Percentiles rank a stretch among this genome's conserved stretches.
These are phyloP conservation scores for Chenopodium berlandieri DNA, from an alignment of 148 eudicot genomes.

Conservation along the genomic window DNA sequence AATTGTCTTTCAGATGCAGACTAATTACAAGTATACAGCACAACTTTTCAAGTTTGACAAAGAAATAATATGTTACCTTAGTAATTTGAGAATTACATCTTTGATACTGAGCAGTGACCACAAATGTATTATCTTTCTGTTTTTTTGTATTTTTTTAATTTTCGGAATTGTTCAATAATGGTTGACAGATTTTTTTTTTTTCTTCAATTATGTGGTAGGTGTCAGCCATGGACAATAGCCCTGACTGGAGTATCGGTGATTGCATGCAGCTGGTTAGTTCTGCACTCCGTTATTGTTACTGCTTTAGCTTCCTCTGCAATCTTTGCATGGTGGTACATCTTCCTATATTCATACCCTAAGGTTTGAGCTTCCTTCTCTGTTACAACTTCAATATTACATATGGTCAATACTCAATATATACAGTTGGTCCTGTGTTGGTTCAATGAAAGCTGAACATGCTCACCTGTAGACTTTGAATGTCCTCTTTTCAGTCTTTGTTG, in stretches of 20 bases:
- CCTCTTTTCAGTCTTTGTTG: neutral
- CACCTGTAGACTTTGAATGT: neutral
- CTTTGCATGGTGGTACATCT: slow-evolving; percentile 91
- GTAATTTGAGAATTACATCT: neutral
- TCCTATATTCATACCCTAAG: slow-evolving; percentile 92
- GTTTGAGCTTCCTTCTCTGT: slow-evolving; percentile 32
- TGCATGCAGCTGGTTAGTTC: slow-evolving; percentile 69
- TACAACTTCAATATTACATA: neutral
- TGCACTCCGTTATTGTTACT: slow-evolving; percentile 61
- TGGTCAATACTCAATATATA: neutral
- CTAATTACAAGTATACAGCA: neutral
- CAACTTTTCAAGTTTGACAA: neutral
- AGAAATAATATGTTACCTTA: neutral
- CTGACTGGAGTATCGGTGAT: slow-evolving; percentile 63
- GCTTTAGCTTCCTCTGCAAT: slow-evolving; percentile 43
- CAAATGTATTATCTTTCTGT: neutral
- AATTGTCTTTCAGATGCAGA: neutral
- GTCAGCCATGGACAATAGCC: slow-evolving; percentile 94
- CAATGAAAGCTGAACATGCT: neutral
- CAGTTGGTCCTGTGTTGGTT: neutral
- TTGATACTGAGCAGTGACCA: neutral
- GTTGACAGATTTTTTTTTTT: neutral
- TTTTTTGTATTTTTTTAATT: too few relatives aligned
- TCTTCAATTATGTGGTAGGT: slow-evolving; percentile 44
- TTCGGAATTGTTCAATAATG: neutral